Evolutionary conservation across 768 basidiomycete species (phyloP), one percentile per base, ranked within the genome.

Genomic region (Naematelia encephala): DNA sequence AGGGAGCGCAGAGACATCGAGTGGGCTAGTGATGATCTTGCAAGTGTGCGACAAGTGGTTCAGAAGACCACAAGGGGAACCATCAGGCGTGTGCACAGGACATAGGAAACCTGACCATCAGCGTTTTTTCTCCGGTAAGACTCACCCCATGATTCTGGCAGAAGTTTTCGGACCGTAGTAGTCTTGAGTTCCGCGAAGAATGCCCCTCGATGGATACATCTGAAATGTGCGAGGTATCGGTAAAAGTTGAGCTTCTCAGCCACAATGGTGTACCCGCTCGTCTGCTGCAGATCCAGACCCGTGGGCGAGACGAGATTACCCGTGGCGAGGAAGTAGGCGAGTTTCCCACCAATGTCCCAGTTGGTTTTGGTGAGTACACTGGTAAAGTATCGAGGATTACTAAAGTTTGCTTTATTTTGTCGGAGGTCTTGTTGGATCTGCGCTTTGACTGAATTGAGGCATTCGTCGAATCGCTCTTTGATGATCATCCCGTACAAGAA

Each of bases 111-210:
- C 91, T 92, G 57, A 21, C 22, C 54, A 45, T 69, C 21, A 65
- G 63, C 56, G 45, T 34, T 44, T 5, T 1, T 44, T 28, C 8
- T 25, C 11, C n/a, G 47, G 21, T 26, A 26, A 3, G 14, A 73
- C 81, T 64, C 73, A 91, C 91, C 96, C 96, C 96, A 99, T 29
- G 94, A 89, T 79, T 99, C 96, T 22, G 96, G 96, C 16, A 97
- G 80, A 51, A 99, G 80, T 77, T 98, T 98, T 63, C 96, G 87
- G 56, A 99, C 96, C 21, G 91, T 87, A 0, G 96, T 99, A 0
- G 96, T 99, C 81, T 97, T 97, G 54, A 98, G 84, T 77, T 98
- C 92, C 5, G 93, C 90, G 74, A 99, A 99, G 84, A 99, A 99
- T 34, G 96, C 92, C 76, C 96, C 96, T 79, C 96, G 90, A 79